Evolutionary conservation across 345 rosid genomes (phyloP), one percentile per base, ranked within the genome.

Genomic region (Lepidium sativum): DNA sequence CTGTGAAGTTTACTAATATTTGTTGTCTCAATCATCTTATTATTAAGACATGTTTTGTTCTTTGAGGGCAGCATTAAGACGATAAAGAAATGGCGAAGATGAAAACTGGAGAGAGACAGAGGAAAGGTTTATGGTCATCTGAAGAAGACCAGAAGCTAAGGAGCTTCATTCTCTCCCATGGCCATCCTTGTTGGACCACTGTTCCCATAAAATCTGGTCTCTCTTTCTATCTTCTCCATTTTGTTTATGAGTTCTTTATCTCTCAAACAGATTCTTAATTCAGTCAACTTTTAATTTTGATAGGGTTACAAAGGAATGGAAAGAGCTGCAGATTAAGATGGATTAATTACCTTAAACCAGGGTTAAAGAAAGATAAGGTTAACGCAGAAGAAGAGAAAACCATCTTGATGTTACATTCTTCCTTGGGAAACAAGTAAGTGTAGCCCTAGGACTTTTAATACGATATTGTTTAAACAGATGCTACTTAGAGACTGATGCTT

Each of bases 91-190:
- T 54, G 75, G 42, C 6, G 1, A 21, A 31, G 68, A 80, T 61
- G 60, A 82, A 79, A 49, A 40, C 79, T 25, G 69, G 78, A 31
- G 92, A 81, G 27, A 87, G 80, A 79, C 87, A 83, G 63, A 84
- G 82, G 74, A 92, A 89, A 65, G 98, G 98, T 41, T 70, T 92
- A 15, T 92, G 98, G 98, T 92, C 98, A 33, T 97, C 98, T 41
- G 98, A 89, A 72, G 98, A 92, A 81, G 98, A 92, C 71, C 85
- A 80, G 4, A 81, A 76, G 78, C 98, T 92, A 42, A 81, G 76
- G 38, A 78, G 62, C 69, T 73, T 82, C 57, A 72, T 92, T 76
- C 65, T 82, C 57, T 72, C 77, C 21, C 77, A 92, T 68, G 98
- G 97, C 69, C 91, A 83, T 72, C 72, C 85, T 31, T 86, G 92